A percentile compares a stretch with the other conserved stretches of the same genome.
Conservation (phyloP, 306 rosid species). For the Inga leiocalycina region DNA sequence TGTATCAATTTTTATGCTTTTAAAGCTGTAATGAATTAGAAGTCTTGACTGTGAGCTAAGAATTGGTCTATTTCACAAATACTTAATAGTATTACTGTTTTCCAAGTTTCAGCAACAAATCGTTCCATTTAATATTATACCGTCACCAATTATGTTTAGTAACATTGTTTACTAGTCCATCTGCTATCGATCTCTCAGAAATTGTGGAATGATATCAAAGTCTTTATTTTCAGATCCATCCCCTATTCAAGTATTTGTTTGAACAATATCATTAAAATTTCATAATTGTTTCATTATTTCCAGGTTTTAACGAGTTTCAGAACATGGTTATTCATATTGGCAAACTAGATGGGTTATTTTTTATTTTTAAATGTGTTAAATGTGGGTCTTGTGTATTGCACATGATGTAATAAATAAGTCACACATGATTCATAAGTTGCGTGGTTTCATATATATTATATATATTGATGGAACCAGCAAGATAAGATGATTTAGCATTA, state of each 20-base stretch:
- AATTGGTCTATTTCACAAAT: not conserved
- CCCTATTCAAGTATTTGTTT: too few relatives aligned
- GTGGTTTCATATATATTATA: not conserved
- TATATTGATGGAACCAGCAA: not conserved
- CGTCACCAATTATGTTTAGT: not conserved
- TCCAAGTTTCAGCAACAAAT: not conserved
- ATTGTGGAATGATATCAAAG: not conserved
- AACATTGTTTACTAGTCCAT: not conserved
- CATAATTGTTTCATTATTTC: too few relatives aligned
- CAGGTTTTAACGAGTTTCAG: too few relatives aligned
- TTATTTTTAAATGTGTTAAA: too few relatives aligned
- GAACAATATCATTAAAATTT: too few relatives aligned
- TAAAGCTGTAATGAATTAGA: not conserved
- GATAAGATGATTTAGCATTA: not conserved
- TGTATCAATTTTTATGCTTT: not conserved
- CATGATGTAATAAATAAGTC: not conserved
- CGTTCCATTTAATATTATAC: not conserved
- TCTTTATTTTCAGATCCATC: too few relatives aligned
- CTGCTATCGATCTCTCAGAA: not conserved
- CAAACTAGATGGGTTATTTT: not conserved
- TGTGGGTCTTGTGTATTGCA: not conserved
- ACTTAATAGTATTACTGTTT: not conserved
- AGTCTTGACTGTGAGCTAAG: not conserved
- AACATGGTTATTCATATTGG: not conserved
- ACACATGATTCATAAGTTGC: not conserved